Percentiles rank a stretch among this genome's conserved stretches.
Evolutionary conservation across 768 basidiomycete genomes (phyloP).

Genomic region (Amanita subjunquillea): DNA sequence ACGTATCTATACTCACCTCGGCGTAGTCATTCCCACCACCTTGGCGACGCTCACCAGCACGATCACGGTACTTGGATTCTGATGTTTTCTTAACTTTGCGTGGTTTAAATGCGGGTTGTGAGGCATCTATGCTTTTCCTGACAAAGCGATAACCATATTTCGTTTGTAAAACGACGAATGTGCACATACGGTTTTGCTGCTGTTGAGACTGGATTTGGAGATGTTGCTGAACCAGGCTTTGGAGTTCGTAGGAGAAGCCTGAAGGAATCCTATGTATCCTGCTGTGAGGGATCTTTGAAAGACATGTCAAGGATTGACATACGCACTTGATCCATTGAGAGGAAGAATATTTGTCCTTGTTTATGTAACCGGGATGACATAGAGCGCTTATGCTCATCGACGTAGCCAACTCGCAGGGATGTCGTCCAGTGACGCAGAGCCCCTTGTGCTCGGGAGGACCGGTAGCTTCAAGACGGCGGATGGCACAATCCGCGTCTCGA

Average conservation of each 20-base stretch:
- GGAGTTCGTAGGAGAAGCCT: conserved; percentile 35
- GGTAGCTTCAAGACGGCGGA: conserved; percentile 41
- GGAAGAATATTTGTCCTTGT: neutral
- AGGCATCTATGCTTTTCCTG: conserved; percentile 39
- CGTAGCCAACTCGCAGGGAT: neutral
- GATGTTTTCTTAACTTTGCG: conserved; percentile 59
- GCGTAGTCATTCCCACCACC: conserved; percentile 69
- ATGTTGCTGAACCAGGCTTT: conserved; percentile 12
- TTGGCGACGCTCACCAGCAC: conserved; percentile 61
- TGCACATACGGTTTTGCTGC: conserved; percentile 22
- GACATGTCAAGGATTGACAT: neutral
- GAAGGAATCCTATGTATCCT: conserved; percentile 42
- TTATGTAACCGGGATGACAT: neutral
- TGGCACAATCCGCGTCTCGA: conserved; percentile 67
- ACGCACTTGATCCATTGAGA: conserved; percentile 4
- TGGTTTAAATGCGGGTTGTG: conserved; percentile 69
- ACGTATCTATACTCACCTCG: conserved; percentile 29
- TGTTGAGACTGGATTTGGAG: conserved; percentile 18
- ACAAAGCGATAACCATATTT: neutral
- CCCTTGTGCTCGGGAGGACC: conserved; percentile 9
- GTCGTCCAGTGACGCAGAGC: neutral
- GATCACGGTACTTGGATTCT: conserved; percentile 55
- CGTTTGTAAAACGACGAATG: neutral
- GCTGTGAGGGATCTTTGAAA: neutral
- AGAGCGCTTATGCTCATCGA: neutral